These are phyloP conservation scores for Trichosanthes cucumerina DNA, from an alignment of 306 rosid genomes.

Conservation along the genomic window DNA sequence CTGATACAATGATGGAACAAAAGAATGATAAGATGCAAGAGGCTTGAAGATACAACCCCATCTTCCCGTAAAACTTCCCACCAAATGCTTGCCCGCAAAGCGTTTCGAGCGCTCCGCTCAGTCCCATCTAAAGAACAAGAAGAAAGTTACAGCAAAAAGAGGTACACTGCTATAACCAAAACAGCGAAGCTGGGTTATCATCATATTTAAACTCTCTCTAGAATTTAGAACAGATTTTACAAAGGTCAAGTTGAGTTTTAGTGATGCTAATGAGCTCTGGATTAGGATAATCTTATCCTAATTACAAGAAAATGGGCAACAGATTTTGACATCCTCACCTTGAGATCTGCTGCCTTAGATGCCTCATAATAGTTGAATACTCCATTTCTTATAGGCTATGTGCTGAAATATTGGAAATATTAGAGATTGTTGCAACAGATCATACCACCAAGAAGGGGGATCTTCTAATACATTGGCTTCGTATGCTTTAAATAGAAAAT, in stretches of 20 bases:
- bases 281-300: not conserved
- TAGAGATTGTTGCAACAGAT: not conserved
- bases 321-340: not conserved
- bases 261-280: not conserved
- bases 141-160: not conserved
- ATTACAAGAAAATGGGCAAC: not conserved
- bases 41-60: constrained; percentile 73
- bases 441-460: not conserved
- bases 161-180: not conserved
- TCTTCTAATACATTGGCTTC: not conserved
- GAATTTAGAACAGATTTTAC: not conserved
- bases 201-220: not conserved
- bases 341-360: not conserved
- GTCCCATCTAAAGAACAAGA: constrained; percentile 37
- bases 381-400: constrained; percentile 4
- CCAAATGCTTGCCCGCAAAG: constrained; percentile 81
- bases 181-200: not conserved
- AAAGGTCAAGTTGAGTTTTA: not conserved
- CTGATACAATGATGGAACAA: constrained; percentile 36
- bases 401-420: constrained; percentile 1
- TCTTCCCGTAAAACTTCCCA: constrained; percentile 30
- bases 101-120: constrained; percentile 81
- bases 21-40: constrained; percentile 44
- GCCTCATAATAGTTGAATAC: constrained; percentile 4
- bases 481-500: not conserved